phyloP scores from a whole-genome alignment of 139 green algal genomes.

The Trebouxia sp. region DNA sequence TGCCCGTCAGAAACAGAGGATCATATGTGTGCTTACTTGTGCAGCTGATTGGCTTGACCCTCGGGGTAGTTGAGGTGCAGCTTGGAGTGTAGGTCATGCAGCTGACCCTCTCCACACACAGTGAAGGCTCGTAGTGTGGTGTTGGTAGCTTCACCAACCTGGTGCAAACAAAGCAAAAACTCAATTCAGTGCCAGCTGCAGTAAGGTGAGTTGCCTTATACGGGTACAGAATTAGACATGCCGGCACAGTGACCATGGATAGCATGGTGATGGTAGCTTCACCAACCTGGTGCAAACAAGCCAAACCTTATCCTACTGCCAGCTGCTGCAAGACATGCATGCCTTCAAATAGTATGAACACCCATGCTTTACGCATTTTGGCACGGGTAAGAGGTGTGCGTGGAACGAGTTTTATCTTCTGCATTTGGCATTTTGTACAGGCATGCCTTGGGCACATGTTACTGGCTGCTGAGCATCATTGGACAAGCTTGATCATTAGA shows the following conservation, averaged over 20 bases:
- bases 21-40: conserved; percentile 82
- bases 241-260: conserved; percentile 85
- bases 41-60: conserved; percentile 84
- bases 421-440: too few relatives aligned
- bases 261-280: conserved; percentile 71
- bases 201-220: neutral
- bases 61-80: conserved; percentile 79
- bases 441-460: too few relatives aligned
- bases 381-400: too few relatives aligned
- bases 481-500: too few relatives aligned
- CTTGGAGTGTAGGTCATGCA: conserved; percentile 94
- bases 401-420: too few relatives aligned
- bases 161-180: neutral
- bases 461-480: too few relatives aligned
- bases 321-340: neutral
- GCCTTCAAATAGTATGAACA: too few relatives aligned
- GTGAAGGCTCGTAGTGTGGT: conserved; percentile 88
- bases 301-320: neutral
- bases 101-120: conserved; percentile 80
- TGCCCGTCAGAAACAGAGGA: too few relatives aligned
- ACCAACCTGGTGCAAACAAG: conserved; percentile 30
- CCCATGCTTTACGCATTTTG: too few relatives aligned
- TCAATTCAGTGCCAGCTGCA: neutral
- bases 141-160: conserved; percentile 57
- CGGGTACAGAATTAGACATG: neutral